phyloP scores from a whole-genome alignment of 495 filamentous ascomycete species.

The Copromyces sp. region DNA sequence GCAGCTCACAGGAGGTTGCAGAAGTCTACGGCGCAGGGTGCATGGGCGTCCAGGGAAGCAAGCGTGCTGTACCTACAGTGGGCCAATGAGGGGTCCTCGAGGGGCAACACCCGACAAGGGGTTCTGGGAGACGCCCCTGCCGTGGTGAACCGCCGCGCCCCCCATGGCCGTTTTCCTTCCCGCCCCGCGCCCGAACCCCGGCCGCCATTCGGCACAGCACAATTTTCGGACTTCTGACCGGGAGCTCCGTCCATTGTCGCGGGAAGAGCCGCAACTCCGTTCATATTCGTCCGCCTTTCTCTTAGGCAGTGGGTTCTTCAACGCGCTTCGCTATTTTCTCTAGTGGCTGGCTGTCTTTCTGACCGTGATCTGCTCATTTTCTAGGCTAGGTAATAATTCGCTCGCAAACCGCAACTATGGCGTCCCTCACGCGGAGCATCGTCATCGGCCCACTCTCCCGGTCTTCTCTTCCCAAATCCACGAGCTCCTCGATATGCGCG shows the following conservation, averaged over 20 bases:
- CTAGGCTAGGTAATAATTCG: neutral
- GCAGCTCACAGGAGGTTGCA: neutral
- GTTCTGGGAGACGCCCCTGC: neutral
- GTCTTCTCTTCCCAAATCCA: neutral
- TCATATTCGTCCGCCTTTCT: neutral
- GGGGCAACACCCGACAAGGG: neutral
- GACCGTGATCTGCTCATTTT: neutral
- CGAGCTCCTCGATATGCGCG: conserved; percentile 25
- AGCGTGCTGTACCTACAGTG: neutral
- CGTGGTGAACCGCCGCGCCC: neutral
- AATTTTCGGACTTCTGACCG: neutral
- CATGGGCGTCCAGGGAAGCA: neutral
- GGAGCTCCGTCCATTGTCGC: neutral
- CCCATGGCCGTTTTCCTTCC: neutral
- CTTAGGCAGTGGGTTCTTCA: neutral
- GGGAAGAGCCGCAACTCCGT: neutral
- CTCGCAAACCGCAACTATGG: conserved; percentile 4
- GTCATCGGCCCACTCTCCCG: neutral
- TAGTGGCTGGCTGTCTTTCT: neutral
- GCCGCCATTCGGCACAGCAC: neutral
- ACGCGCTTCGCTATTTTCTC: neutral
- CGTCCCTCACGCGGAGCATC: conserved; percentile 8
- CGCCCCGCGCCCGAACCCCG: neutral
- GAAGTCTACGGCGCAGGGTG: neutral
- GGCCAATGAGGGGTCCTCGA: neutral